Evolutionary conservation across 257 asterid species (phyloP), one percentile per base, ranked within the genome.

Genomic region (Scutellaria barbata): DNA sequence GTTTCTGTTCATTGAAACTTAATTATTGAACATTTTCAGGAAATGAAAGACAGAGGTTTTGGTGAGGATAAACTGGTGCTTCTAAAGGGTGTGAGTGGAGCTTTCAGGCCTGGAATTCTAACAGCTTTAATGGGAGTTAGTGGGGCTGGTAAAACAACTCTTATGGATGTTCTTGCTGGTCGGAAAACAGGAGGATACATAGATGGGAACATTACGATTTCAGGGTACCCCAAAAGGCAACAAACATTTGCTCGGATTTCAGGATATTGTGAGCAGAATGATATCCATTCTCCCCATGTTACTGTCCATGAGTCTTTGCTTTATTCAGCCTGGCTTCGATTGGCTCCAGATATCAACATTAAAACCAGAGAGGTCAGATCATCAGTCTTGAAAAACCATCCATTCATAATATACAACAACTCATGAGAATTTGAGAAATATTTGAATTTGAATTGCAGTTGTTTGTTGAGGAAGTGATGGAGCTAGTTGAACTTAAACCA

Each of bases 111-210:
- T 0, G 92, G 92, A 10, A 71, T 86, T 69, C 84, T 89, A 20
- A 81, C 92, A 10, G 90, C 96, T 69, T 62, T 89, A 54, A 86
- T 89, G 92, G 96, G 96, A 22, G 89, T 89, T 10, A 89, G 90
- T 55, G 96, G 96, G 17, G 95, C 95, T 0, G 95, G 95, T 0
- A 88, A 88, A 79, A 88, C 95, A 1, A 88, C 95, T 9, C 84
- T 88, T 22, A 83, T 88, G 95, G 95, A 88, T 37, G 95, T 88
- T 6, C 71, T 88, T 69, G 90, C 92, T 10, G 95, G 92, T 37
- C 78, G 96, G 46, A 89, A 89, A 78, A 89, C 90, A 0, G 89
- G 90, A 22, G 96, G 96, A n/a, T 81, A 89, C 58, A 80, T 83
- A 40, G 77, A 86, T 5, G 96, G 96, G 39, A 74, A 73, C 58